Evolutionary conservation across 2,329 filamentous ascomycete species (phyloP).

Genomic region (Emericellopsis cladophorae): DNA sequence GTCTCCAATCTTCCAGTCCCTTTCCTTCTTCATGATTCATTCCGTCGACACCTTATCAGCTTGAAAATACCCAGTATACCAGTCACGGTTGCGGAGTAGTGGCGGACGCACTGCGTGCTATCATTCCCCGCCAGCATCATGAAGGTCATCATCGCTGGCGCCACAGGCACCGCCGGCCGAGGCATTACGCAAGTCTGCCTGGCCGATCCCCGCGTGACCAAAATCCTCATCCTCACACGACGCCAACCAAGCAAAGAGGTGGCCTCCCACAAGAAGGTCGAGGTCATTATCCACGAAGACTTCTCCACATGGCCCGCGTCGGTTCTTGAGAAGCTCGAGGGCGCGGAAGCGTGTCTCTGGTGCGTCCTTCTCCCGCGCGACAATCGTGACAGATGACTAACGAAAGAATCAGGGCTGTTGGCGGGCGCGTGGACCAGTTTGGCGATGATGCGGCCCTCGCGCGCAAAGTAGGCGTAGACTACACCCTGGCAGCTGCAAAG

Average conservation of each 20-base stretch:
- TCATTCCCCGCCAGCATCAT: slow-evolving; percentile 18
- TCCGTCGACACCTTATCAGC: no score
- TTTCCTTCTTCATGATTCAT: no score
- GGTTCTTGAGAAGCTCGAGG: slow-evolving; percentile 22
- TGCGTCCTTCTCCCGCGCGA: slow-evolving; percentile 20
- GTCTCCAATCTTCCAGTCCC: no score
- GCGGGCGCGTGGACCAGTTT: slow-evolving; percentile 30
- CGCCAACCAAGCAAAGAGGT: slow-evolving; percentile 28
- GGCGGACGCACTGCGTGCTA: no score
- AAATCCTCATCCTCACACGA: slow-evolving; percentile 36
- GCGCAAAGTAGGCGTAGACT: slow-evolving; percentile 44
- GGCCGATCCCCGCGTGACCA: slow-evolving; percentile 32
- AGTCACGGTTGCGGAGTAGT: no score
- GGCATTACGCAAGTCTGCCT: slow-evolving; percentile 40
- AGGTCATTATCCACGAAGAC: slow-evolving; percentile 35
- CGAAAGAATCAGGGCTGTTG: slow-evolving; percentile 20
- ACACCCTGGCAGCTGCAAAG: slow-evolving; percentile 45
- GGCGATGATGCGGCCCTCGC: slow-evolving; percentile 29
- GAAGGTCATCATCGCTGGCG: slow-evolving; percentile 47
- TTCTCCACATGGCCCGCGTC: slow-evolving; percentile 35
- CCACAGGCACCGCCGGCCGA: slow-evolving; percentile 43
- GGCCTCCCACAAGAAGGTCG: slow-evolving; percentile 31
- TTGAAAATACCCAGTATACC: no score
- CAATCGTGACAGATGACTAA: not conserved
- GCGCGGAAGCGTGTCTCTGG: slow-evolving; percentile 53